phyloP scores from a whole-genome alignment of 306 rosid genomes.

The Malus sieversii region DNA sequence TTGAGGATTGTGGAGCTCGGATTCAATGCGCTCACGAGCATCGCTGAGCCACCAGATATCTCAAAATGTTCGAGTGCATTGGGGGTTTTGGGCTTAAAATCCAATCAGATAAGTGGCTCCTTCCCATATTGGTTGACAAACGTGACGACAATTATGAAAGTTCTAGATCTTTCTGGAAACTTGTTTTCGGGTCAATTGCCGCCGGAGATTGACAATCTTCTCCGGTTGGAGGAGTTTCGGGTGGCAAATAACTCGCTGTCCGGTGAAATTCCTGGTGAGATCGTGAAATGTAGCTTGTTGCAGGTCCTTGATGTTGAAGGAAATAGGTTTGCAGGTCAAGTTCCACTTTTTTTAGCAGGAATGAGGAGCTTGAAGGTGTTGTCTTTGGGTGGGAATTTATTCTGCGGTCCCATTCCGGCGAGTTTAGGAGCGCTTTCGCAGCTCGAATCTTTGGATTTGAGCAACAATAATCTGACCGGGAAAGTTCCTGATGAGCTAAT shows the following conservation, averaged over 20 bases:
- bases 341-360: conserved; percentile 47
- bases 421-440: conserved; percentile 38
- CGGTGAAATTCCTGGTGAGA: conserved; percentile 49
- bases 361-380: conserved; percentile 37
- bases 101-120: conserved; percentile 37
- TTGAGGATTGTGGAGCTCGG: conserved; percentile 42
- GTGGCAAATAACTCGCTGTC: conserved; percentile 42
- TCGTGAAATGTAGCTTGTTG: conserved; percentile 45
- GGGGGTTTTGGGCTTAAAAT: conserved; percentile 47
- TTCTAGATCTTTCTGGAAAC: conserved; percentile 60
- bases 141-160: conserved; percentile 37
- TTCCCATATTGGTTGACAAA: conserved; percentile 62
- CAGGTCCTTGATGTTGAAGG: conserved; percentile 55
- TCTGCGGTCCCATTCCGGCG: conserved; percentile 45
- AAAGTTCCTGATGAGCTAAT: conserved; percentile 41
- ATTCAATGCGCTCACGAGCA: conserved; percentile 61
- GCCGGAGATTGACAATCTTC: conserved; percentile 33
- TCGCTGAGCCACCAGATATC: conserved; percentile 38
- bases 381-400: conserved; percentile 46
- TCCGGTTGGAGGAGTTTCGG: conserved; percentile 38
- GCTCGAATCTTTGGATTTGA: conserved; percentile 50
- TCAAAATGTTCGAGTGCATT: conserved; percentile 31
- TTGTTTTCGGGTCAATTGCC: conserved; percentile 48
- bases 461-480: conserved; percentile 53
- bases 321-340: conserved; percentile 39